Base-by-base conservation (phyloP, 805 yeast species). In the Clavispora phyllophila region DNA sequence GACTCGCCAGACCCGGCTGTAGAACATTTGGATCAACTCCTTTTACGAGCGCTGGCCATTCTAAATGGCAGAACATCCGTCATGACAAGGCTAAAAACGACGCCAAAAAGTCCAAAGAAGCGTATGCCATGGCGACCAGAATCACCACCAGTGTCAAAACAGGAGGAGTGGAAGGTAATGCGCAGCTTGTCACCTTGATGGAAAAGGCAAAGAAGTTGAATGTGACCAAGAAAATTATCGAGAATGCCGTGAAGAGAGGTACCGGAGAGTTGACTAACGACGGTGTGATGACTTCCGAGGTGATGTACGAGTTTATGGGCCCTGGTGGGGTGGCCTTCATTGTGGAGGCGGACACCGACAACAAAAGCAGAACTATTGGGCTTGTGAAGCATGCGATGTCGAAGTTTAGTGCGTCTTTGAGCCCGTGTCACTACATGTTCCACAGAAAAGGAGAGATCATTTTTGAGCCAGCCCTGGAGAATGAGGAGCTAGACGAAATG, bases 71-170 rank as follows among this genome's bases (percentile, higher is more conserved):
- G 34, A 87, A 86, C 37, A 91, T 93, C 53, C 85, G 89, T 58
- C 97, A 89, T 59, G 93, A 86, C 59, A 91, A 91, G 65, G 96
- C 96, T 42, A 87, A 87, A 49, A 88, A 89, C 56, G 99, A 91
- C 65, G 86, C 88, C 17, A 79, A 76, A 45, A 82, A 79, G 60
- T 82, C 87, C 45, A 76, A 79, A 43, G 70, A 79, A 23, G 81
- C 87, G 5, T 84, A 82, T 53, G 79, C 81, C 51, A 70, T 85
- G 56, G 84, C 96, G 5, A 76, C 79, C 36, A 76, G 80, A 54
- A 86, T 91, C 45, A 79, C 85, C 13, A 72, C 85, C 33, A 84
- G 93, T 36, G 91, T 87, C 1, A 81, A 80, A 48, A 76, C 50
- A 75, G 95, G 69, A 67, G 96, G 68, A 46, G 79, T 61, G 2